Conservation (phyloP, 73 alveolate species). For the Tetrahymena borealis region DNA sequence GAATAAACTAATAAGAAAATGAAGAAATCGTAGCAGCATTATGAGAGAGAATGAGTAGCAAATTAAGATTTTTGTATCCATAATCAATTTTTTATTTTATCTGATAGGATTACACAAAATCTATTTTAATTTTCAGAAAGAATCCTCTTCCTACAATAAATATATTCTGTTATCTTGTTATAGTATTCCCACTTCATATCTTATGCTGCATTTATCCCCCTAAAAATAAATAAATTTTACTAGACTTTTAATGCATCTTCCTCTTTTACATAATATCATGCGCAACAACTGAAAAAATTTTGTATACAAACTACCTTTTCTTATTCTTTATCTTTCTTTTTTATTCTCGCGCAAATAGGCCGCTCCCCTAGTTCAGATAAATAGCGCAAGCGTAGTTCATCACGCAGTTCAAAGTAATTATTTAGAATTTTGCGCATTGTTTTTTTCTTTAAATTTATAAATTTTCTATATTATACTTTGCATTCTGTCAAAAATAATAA, state of each 20-base stretch:
- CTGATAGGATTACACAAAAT: too few species aligned
- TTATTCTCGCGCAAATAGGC: neutral
- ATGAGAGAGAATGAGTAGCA: neutral
- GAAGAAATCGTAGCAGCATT: neutral
- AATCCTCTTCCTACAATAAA: too few species aligned
- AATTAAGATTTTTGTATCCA: too few species aligned
- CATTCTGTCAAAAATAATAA: neutral
- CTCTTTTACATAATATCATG: too few species aligned
- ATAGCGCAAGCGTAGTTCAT: constrained; percentile 4
- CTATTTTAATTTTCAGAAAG: too few species aligned
- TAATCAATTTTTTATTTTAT: too few species aligned
- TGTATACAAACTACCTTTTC: neutral
- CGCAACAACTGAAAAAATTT: neutral
- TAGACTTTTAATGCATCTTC: too few species aligned
- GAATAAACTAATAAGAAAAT: neutral
- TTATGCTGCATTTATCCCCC: neutral
- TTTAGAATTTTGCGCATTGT: neutral
- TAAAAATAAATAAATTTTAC: too few species aligned
- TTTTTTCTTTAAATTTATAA: neutral
- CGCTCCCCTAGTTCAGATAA: neutral
- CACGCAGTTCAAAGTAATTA: constrained; percentile 1
- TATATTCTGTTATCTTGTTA: too few species aligned
- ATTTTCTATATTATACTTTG: neutral
- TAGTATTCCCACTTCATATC: too few species aligned
- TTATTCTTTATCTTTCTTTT: neutral